These are phyloP conservation scores for Penicillium turbatum DNA, from an alignment of 495 filamentous ascomycete genomes.

Conservation along the genomic window DNA sequence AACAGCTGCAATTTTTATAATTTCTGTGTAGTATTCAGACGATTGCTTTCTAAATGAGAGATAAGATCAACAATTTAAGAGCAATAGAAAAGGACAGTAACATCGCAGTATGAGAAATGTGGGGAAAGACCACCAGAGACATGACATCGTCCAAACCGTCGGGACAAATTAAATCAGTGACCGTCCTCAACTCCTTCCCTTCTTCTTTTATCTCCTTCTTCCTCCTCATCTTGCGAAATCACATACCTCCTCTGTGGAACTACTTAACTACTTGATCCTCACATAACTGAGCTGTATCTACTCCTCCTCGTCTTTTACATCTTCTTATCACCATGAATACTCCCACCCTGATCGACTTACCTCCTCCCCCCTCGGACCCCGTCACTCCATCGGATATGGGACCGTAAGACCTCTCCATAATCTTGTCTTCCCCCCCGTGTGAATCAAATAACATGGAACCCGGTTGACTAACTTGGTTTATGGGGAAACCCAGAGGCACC, in stretches of 20 bases:
- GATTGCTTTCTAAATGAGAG: too few species aligned
- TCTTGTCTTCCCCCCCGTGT: conserved; percentile 5
- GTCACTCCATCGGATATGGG: conserved; percentile 84
- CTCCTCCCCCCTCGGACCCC: conserved; percentile 75
- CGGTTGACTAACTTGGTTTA: conserved; percentile 11
- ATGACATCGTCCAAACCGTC: background rate
- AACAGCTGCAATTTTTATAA: too few species aligned
- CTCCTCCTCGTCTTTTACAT: background rate
- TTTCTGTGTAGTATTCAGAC: too few species aligned
- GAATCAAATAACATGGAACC: conserved; percentile 8
- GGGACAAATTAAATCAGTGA: conserved; percentile 6
- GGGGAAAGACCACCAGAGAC: too few species aligned
- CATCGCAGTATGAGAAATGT: too few species aligned
- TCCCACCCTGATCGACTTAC: conserved; percentile 78
- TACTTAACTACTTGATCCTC: background rate
- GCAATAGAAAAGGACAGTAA: too few species aligned
- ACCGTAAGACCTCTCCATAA: conserved; percentile 58
- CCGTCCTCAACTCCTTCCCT: background rate
- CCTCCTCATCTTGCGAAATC: too few species aligned
- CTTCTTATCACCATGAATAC: conserved; percentile 29
- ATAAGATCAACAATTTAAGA: too few species aligned
- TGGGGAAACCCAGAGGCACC: conserved; percentile 60
- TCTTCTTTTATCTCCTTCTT: background rate
- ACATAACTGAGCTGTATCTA: background rate
- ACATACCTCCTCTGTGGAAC: background rate